phyloP scores from a whole-genome alignment of 225 moss, liverwort and hornwort species.

The Thuidium tamariscinum region DNA sequence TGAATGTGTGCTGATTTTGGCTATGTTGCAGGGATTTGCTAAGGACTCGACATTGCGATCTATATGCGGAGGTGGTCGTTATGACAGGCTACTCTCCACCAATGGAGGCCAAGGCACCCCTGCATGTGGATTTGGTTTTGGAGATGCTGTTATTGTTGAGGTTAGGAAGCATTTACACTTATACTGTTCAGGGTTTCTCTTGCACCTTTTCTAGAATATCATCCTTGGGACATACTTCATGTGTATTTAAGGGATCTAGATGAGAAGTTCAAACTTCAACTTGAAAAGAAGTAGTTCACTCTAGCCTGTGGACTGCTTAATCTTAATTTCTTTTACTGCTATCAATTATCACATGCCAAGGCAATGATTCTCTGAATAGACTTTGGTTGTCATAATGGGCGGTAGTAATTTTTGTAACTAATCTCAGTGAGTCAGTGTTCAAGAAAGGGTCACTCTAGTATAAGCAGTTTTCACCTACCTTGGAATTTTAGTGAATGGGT shows the following conservation, averaged over 20 bases:
- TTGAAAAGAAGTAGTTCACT: background rate
- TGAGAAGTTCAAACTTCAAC: background rate
- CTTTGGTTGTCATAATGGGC: too few relatives aligned
- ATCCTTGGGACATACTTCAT: background rate
- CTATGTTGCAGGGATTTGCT: constrained; percentile 60
- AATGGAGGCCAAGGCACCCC: constrained; percentile 82
- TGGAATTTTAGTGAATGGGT: too few relatives aligned
- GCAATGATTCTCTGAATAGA: too few relatives aligned
- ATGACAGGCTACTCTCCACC: constrained; percentile 85
- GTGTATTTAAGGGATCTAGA: background rate
- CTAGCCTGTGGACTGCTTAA: background rate
- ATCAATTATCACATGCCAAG: too few relatives aligned
- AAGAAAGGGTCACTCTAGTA: too few relatives aligned
- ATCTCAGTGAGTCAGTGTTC: too few relatives aligned
- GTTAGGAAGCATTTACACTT: constrained; percentile 8
- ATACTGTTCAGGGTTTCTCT: background rate
- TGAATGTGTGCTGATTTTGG: background rate
- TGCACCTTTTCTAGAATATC: background rate
- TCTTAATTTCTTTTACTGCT: background rate
- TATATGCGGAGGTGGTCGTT: constrained; percentile 94
- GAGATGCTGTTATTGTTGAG: constrained; percentile 96
- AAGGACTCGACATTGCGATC: constrained; percentile 68
- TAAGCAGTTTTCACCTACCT: too few relatives aligned
- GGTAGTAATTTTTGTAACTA: too few relatives aligned
- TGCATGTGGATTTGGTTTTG: constrained; percentile 96